Evolutionary conservation across 192 early-diverging fungal species (phyloP).

Genomic region (Thoreauomyces humboldtii): DNA sequence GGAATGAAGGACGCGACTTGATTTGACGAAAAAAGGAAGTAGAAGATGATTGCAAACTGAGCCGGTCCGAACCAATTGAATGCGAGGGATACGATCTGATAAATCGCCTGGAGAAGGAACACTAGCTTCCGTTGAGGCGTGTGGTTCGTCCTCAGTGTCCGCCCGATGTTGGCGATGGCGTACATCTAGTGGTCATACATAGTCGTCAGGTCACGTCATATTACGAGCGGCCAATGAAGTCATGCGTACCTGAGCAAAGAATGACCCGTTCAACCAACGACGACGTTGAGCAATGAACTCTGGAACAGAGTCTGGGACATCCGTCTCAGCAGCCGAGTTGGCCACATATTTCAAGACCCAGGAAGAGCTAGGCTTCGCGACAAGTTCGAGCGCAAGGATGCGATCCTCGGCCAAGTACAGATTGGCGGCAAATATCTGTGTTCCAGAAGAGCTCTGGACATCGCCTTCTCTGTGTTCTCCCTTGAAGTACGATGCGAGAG

Average conservation of each 20-base stretch:
- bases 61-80: constrained; percentile 47
- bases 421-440: constrained; percentile 60
- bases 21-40: constrained; percentile 25
- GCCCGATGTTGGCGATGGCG: constrained; percentile 58
- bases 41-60: constrained; percentile 30
- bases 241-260: constrained; percentile 61
- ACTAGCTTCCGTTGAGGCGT: constrained; percentile 57
- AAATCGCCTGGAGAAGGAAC: constrained; percentile 62
- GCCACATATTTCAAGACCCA: constrained; percentile 74
- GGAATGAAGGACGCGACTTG: constrained; percentile 20
- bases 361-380: constrained; percentile 62
- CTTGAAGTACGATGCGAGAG: constrained; percentile 72
- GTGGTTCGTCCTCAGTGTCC: constrained; percentile 70
- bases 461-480: constrained; percentile 56
- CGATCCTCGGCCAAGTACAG: constrained; percentile 73
- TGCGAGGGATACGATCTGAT: constrained; percentile 53
- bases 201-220: too few species aligned
- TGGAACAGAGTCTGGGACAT: constrained; percentile 69
- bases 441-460: constrained; percentile 24
- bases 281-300: constrained; percentile 78
- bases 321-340: constrained; percentile 68
- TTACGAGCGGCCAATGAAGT: too few species aligned
- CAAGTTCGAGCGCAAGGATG: constrained; percentile 77
- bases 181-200: constrained; percentile 45
- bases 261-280: constrained; percentile 80